These are phyloP conservation scores for Pythium periplocum DNA, from an alignment of 352 stramenopile species.

Conservation along the genomic window DNA sequence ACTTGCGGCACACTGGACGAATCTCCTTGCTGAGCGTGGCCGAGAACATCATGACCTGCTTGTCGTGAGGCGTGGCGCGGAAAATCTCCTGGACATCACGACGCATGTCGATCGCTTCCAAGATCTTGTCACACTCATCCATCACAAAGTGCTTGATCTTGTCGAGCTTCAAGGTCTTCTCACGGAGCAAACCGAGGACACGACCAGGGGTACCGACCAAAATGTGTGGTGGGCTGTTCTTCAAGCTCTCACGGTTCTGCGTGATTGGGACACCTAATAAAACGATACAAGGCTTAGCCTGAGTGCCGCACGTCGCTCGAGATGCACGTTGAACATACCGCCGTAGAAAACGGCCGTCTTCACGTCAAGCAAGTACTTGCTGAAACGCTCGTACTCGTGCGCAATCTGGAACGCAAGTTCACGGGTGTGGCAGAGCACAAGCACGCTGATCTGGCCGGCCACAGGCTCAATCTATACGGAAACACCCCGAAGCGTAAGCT, in stretches of 20 bases:
- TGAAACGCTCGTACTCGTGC: slow-evolving; percentile 99
- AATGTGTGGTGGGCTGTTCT: slow-evolving; percentile 96
- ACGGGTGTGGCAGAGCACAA: slow-evolving; percentile 99
- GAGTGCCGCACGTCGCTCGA: too few species aligned
- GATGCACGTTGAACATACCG: slow-evolving; percentile 32
- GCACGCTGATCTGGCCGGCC: slow-evolving; percentile 91
- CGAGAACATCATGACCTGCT: slow-evolving; percentile 99
- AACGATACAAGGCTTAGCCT: too few species aligned
- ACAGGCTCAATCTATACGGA: slow-evolving; percentile 79
- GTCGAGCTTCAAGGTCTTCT: slow-evolving; percentile 97
- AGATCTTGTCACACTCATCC: slow-evolving; percentile 99
- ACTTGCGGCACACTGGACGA: slow-evolving; percentile 98
- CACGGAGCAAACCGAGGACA: slow-evolving; percentile 83
- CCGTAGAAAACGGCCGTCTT: slow-evolving; percentile 98
- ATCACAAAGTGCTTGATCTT: slow-evolving; percentile 99
- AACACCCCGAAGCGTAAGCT: background rate
- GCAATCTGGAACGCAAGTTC: slow-evolving; percentile 99
- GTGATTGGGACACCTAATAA: slow-evolving; percentile 87
- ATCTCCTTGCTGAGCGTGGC: slow-evolving; percentile 99
- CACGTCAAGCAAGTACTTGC: slow-evolving; percentile 96
- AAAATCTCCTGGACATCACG: slow-evolving; percentile 99
- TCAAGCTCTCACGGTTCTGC: slow-evolving; percentile 94
- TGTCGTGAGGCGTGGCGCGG: slow-evolving; percentile 97
- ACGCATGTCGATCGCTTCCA: slow-evolving; percentile 99
- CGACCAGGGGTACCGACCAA: slow-evolving; percentile 98